Conservation (phyloP, 1,284 basidiomycete species). For the Cryptococcus amylolentus region DNA sequence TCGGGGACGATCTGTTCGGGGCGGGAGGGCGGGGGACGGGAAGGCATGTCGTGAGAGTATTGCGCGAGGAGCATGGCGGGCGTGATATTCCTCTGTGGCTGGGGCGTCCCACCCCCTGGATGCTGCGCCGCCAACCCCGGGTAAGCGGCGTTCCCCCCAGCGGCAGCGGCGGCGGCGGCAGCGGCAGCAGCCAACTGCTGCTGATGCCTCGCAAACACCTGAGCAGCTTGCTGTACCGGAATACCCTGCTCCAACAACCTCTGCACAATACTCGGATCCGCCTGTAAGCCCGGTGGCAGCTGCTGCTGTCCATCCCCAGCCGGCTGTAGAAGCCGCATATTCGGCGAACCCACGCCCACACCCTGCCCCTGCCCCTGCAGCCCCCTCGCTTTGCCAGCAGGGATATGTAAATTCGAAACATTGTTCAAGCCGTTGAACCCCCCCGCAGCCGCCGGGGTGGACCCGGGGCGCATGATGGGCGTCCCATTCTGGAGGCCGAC, state of each 20-base stretch:
- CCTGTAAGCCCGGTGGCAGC: background rate
- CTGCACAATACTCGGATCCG: constrained; percentile 13
- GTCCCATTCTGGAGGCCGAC: background rate
- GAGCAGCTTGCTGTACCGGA: constrained; percentile 21
- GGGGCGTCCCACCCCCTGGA: background rate
- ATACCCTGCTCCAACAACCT: constrained; percentile 38
- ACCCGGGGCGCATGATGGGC: constrained; percentile 1
- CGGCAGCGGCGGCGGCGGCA: background rate
- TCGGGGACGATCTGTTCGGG: background rate
- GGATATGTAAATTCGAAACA: constrained; percentile 36
- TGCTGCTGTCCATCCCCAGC: background rate
- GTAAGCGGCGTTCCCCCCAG: background rate
- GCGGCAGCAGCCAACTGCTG: background rate
- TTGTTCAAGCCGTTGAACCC: constrained; percentile 16
- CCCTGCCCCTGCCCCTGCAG: background rate
- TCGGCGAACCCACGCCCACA: background rate
- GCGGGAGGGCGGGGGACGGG: background rate
- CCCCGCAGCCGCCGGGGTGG: background rate
- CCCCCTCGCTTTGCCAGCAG: constrained; percentile 34
- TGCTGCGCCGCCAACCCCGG: background rate
- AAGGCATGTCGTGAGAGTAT: constrained; percentile 6
- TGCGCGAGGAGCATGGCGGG: constrained; percentile 24
- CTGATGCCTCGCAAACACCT: constrained; percentile 6
- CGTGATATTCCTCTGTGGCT: constrained; percentile 14
- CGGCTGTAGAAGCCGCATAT: background rate